Evolutionary conservation across 2,329 filamentous ascomycete genomes (phyloP).

Genomic region (Fusarium veterinarium): DNA sequence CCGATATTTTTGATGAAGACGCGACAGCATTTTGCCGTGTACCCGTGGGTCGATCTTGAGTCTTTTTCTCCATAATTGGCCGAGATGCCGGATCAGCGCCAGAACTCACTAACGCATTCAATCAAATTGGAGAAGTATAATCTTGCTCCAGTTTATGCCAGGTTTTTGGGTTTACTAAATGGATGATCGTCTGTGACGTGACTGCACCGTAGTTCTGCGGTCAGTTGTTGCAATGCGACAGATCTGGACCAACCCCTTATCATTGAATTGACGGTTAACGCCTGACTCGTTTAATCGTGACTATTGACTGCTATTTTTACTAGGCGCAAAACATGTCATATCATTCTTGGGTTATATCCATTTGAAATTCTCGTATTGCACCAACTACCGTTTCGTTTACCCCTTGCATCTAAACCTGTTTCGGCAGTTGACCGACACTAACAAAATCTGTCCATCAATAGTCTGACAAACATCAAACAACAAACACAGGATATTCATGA

Average conservation of each 20-base stretch:
- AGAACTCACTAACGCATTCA: neutral
- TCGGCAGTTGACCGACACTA: conserved; percentile 1
- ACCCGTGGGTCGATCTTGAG: conserved; percentile 3
- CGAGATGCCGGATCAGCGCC: conserved; percentile 13
- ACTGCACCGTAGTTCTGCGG: neutral
- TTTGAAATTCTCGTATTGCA: neutral
- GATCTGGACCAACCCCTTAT: neutral
- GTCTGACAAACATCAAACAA: neutral
- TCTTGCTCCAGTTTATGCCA: neutral
- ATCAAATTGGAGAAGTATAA: neutral
- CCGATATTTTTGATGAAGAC: neutral
- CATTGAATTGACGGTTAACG: neutral
- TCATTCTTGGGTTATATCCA: neutral
- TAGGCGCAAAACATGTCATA: neutral
- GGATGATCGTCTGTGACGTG: neutral
- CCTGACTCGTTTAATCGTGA: neutral
- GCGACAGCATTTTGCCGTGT: conserved; percentile 10
- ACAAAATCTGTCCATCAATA: neutral
- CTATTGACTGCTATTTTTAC: neutral
- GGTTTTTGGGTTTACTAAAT: neutral
- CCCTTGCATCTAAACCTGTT: neutral
- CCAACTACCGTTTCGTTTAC: neutral
- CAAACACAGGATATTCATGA: neutral
- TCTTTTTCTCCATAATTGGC: neutral
- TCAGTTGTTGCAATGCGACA: neutral